Conservation (phyloP, 768 basidiomycete species). For the Aureoboletus auriporus region DNA sequence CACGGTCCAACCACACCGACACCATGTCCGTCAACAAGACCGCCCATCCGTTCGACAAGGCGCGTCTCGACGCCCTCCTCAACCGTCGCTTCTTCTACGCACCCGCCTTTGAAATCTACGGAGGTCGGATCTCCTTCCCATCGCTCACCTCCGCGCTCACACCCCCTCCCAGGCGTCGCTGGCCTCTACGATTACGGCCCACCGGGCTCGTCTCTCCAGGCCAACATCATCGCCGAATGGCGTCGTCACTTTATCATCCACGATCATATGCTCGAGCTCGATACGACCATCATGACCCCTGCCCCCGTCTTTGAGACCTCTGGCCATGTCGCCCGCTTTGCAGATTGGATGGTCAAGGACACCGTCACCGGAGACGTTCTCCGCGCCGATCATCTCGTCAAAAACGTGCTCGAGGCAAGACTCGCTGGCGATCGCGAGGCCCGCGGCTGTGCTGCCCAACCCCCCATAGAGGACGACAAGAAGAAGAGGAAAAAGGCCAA, state of each 20-base stretch:
- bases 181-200: constrained; percentile 98
- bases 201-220: constrained; percentile 91
- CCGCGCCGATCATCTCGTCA: constrained; percentile 94
- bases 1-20: constrained; percentile 11
- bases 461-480: constrained; percentile 52
- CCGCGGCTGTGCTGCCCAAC: constrained; percentile 64
- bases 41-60: constrained; percentile 84
- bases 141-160: not conserved
- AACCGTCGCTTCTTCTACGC: constrained; percentile 95
- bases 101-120: constrained; percentile 98
- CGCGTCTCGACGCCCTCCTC: constrained; percentile 77
- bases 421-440: constrained; percentile 90
- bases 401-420: constrained; percentile 85
- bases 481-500: constrained; percentile 72
- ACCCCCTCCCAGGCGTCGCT: constrained; percentile 69
- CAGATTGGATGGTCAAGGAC: constrained; percentile 99
- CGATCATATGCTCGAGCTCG: constrained; percentile 97
- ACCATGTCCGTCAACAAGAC: constrained; percentile 70
- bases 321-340: constrained; percentile 96
- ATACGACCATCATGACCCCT: constrained; percentile 97
- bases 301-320: constrained; percentile 93
- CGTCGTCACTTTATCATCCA: constrained; percentile 97
- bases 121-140: constrained; percentile 49
- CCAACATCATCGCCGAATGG: constrained; percentile 97
- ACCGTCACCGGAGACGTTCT: constrained; percentile 92